Percentiles rank a stretch among this genome's conserved stretches.
Evolutionary conservation across 306 rosid species (phyloP).

Genomic region (Acacia crassicarpa): DNA sequence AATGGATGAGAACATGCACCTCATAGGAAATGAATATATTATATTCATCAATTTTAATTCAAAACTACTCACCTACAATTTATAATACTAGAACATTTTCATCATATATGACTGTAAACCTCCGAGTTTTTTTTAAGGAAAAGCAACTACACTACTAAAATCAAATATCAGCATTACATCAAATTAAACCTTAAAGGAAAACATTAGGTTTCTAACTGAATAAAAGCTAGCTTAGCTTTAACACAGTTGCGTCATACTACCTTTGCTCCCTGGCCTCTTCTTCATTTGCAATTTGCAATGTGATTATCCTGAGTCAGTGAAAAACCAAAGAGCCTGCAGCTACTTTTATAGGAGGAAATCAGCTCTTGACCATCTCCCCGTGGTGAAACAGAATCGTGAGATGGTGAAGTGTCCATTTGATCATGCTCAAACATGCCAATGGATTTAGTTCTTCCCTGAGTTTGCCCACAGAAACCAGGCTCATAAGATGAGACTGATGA

Average conservation of each 20-base stretch:
- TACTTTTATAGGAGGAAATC: constrained; percentile 61
- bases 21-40: no score
- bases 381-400: constrained; percentile 31
- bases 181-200: background rate
- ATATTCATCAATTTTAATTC: background rate
- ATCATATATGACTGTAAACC: background rate
- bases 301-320: constrained; percentile 66
- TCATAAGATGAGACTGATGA: constrained; percentile 30
- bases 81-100: background rate
- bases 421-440: constrained; percentile 23
- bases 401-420: constrained; percentile 36
- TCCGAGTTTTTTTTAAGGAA: background rate
- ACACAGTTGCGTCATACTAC: constrained; percentile 56
- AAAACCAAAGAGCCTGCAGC: constrained; percentile 94
- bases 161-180: background rate
- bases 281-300: constrained; percentile 50
- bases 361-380: constrained; percentile 51
- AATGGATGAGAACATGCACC: no score
- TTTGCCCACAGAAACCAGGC: constrained; percentile 29
- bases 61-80: background rate
- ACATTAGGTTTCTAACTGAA: constrained; percentile 10
- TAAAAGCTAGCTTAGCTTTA: constrained; percentile 53
- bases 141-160: constrained; percentile 12
- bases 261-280: constrained; percentile 49
- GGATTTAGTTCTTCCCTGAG: constrained; percentile 34